phyloP scores from a whole-genome alignment of 163 green algal species.

The Prototheca wickerhamii region DNA sequence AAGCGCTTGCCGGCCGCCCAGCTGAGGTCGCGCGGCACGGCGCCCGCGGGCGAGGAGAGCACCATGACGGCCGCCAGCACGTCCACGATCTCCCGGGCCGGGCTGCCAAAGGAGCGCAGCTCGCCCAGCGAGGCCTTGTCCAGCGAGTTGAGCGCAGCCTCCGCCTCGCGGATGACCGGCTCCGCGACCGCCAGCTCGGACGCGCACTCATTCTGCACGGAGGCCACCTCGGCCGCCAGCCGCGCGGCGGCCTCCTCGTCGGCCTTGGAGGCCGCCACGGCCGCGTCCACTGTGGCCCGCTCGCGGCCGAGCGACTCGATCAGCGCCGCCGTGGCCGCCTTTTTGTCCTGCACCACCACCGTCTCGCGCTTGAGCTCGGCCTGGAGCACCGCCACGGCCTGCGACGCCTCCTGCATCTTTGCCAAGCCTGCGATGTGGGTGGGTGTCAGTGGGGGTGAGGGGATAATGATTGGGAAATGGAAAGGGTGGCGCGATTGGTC shows the following conservation, averaged over 20 bases:
- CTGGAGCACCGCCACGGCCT: conserved; percentile 76
- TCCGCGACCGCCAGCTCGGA: conserved; percentile 77
- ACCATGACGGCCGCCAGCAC: conserved; percentile 79
- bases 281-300: conserved; percentile 79
- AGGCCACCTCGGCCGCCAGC: conserved; percentile 56
- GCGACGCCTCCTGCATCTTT: conserved; percentile 77
- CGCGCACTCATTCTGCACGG: conserved; percentile 79
- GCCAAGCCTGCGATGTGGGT: conserved; percentile 32
- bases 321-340: conserved; percentile 72
- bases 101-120: conserved; percentile 88
- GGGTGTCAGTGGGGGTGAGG: neutral
- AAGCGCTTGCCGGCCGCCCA: conserved; percentile 83
- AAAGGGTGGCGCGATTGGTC: neutral
- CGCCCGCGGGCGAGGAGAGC: conserved; percentile 63
- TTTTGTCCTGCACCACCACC: conserved; percentile 90
- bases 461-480: neutral
- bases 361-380: conserved; percentile 73
- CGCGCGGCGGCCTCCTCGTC: conserved; percentile 74
- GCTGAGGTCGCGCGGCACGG: conserved; percentile 51
- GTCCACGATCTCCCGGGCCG: conserved; percentile 73
- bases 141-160: conserved; percentile 84
- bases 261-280: conserved; percentile 62
- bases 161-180: conserved; percentile 80
- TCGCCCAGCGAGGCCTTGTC: conserved; percentile 83
- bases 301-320: conserved; percentile 85